These are phyloP conservation scores for Drechslerella coelobrocha DNA, from an alignment of 2,329 filamentous ascomycete genomes.

Conservation along the genomic window DNA sequence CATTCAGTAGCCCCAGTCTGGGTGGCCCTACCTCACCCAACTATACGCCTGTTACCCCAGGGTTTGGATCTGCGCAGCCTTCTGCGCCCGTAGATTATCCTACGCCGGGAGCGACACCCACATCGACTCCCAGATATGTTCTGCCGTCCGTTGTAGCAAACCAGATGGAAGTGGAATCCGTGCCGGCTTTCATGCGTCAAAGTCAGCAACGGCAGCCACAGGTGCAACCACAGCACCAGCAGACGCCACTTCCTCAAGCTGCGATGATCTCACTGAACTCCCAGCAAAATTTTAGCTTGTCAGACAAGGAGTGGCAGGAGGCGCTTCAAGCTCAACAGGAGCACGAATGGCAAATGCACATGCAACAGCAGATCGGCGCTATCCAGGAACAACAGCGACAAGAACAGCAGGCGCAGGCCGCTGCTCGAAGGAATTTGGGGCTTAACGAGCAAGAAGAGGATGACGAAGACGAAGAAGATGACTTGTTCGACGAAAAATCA, in stretches of 20 bases:
- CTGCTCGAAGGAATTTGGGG: not conserved
- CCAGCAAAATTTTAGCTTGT: slow-evolving; percentile 25
- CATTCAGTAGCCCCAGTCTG: slow-evolving; percentile 17
- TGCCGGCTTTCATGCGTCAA: slow-evolving; percentile 12
- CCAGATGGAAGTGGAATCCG: slow-evolving; percentile 40
- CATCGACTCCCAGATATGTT: slow-evolving; percentile 45
- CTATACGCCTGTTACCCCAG: slow-evolving; percentile 19
- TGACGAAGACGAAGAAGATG: slow-evolving; percentile 5
- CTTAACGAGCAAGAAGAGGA: not conserved
- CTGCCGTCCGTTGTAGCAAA: slow-evolving; percentile 41
- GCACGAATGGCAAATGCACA: slow-evolving; percentile 31
- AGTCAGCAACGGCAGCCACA: slow-evolving; percentile 6
- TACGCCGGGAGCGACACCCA: slow-evolving; percentile 39
- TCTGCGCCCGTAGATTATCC: slow-evolving; percentile 40
- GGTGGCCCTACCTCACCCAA: slow-evolving; percentile 27
- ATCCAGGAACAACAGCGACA: slow-evolving; percentile 19
- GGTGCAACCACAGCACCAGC: not conserved
- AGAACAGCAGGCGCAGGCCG: slow-evolving; percentile 1
- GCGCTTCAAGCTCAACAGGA: slow-evolving; percentile 37
- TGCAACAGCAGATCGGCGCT: slow-evolving; percentile 16
- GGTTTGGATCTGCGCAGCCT: slow-evolving; percentile 33
- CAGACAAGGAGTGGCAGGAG: slow-evolving; percentile 45
- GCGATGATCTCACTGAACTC: not conserved
- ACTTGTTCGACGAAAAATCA: slow-evolving; percentile 31
- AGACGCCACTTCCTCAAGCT: slow-evolving; percentile 11